A percentile compares a stretch with the other conserved stretches of the same genome.
phyloP scores from a whole-genome alignment of 1,284 basidiomycete species.

The Meira nashicola region DNA sequence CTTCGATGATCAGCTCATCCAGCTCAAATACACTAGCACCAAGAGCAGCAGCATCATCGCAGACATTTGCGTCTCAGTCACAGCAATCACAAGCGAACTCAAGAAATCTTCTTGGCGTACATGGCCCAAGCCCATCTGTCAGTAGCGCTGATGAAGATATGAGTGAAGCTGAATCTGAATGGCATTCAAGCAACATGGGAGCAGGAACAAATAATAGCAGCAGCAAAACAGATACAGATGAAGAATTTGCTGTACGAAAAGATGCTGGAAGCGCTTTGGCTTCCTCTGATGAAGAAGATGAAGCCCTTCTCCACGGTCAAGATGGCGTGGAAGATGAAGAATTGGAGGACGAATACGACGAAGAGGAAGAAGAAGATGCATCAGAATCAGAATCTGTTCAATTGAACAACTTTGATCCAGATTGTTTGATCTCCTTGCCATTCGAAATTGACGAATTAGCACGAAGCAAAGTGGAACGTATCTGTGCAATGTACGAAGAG shows the following conservation, averaged over 20 bases:
- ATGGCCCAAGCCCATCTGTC: background rate
- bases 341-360: slow-evolving; percentile 12
- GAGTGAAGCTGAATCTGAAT: slow-evolving; percentile 16
- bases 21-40: background rate
- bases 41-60: background rate
- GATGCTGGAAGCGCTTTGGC: background rate
- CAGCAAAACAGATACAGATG: slow-evolving; percentile 12
- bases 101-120: background rate
- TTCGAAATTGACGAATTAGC: slow-evolving; percentile 44
- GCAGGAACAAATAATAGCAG: background rate
- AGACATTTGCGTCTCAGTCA: background rate
- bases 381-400: slow-evolving; percentile 3
- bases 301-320: background rate
- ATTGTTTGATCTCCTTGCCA: slow-evolving; percentile 43
- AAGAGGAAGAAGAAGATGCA: slow-evolving; percentile 14
- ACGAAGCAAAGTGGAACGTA: slow-evolving; percentile 36
- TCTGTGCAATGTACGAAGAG: slow-evolving; percentile 38
- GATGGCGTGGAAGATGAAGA: slow-evolving; percentile 11
- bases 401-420: slow-evolving; percentile 39
- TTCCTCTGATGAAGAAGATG: slow-evolving; percentile 13
- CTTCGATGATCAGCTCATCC: background rate
- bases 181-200: slow-evolving; percentile 9
- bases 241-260: slow-evolving; percentile 2
- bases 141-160: slow-evolving; percentile 12
- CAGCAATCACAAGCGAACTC: slow-evolving; percentile 1